Evolutionary conservation across 306 rosid genomes (phyloP).

Genomic region (Castanea crenata): DNA sequence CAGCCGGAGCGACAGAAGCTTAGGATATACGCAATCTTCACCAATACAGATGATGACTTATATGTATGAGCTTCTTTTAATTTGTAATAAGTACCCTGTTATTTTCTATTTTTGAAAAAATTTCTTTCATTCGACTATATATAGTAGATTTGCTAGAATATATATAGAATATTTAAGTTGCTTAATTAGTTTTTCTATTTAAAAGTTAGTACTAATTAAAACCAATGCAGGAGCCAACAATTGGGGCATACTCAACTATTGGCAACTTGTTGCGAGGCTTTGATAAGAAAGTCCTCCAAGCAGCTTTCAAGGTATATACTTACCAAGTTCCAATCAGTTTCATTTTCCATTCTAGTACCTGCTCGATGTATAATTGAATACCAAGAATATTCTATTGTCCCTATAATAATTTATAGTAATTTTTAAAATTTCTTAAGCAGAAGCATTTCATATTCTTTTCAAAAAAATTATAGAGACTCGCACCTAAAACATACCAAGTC

Average conservation of each 20-base stretch:
- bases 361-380: too few species aligned
- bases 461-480: too few species aligned
- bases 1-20: constrained; percentile 62
- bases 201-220: constrained; percentile 10
- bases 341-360: too few species aligned
- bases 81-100: not conserved
- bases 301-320: constrained; percentile 63
- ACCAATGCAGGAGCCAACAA: constrained; percentile 49
- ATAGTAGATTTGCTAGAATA: not conserved
- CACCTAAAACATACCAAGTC: too few species aligned
- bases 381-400: too few species aligned
- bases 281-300: constrained; percentile 52
- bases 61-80: constrained; percentile 37
- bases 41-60: constrained; percentile 42
- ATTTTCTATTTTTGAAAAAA: not conserved
- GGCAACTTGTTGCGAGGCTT: constrained; percentile 61
- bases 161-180: not conserved
- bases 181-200: constrained; percentile 3
- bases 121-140: not conserved
- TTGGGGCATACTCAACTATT: constrained; percentile 80
- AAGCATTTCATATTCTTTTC: too few species aligned
- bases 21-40: constrained; percentile 63
- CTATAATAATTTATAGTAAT: too few species aligned
- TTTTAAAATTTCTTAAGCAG: too few species aligned
- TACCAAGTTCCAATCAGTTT: not conserved